phyloP scores from a whole-genome alignment of 495 filamentous ascomycete species.

The Daldinia loculata region DNA sequence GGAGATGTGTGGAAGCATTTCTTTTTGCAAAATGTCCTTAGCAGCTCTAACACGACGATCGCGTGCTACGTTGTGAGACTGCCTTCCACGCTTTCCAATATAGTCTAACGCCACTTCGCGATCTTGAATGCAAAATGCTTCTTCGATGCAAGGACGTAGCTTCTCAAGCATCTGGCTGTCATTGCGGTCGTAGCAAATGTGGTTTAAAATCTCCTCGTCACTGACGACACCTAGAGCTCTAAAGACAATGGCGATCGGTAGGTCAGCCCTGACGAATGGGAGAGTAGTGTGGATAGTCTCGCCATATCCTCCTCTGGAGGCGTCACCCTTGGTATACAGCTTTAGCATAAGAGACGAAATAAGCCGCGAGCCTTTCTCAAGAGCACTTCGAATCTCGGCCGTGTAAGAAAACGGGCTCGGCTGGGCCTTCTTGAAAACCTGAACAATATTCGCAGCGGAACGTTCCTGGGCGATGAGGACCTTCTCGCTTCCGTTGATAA shows the following conservation, averaged over 20 bases:
- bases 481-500: constrained; percentile 99
- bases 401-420: constrained; percentile 89
- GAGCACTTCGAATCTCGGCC: constrained; percentile 93
- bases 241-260: constrained; percentile 94
- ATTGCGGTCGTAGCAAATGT: constrained; percentile 94
- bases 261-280: constrained; percentile 91
- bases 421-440: constrained; percentile 96
- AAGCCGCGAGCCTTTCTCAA: constrained; percentile 93
- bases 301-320: constrained; percentile 77
- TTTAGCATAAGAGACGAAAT: constrained; percentile 91
- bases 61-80: constrained; percentile 74
- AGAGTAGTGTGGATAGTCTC: constrained; percentile 87
- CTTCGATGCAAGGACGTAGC: constrained; percentile 94
- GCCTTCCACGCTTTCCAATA: constrained; percentile 87
- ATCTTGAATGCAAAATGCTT: constrained; percentile 94
- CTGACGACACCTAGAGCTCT: constrained; percentile 94
- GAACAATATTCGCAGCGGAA: constrained; percentile 96
- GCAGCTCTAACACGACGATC: constrained; percentile 91
- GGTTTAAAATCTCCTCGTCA: constrained; percentile 96
- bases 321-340: constrained; percentile 83
- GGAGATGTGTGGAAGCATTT: constrained; percentile 95
- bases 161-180: constrained; percentile 98
- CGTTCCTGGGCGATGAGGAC: constrained; percentile 97
- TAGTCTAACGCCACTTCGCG: constrained; percentile 94
- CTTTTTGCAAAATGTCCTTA: constrained; percentile 93